Evolutionary conservation across 805 yeast genomes (phyloP), one percentile per base, ranked within the genome.

Genomic region (Kazachstania africana): DNA sequence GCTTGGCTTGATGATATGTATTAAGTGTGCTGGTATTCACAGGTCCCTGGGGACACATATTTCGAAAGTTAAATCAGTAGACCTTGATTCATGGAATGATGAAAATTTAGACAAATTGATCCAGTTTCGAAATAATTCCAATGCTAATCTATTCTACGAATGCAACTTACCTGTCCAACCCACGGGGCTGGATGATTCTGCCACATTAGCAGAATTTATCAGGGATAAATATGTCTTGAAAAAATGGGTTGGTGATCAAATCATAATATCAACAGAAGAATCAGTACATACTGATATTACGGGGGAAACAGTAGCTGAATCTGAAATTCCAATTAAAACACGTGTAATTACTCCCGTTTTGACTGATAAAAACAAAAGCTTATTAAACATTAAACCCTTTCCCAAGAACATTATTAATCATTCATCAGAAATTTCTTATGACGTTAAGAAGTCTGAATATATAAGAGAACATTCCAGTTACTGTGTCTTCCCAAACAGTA

Each of bases 31-130:
- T 1, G 98, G 98, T 1, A 78, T 88, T 37, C 98, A 88, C 53
- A 68, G 97, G 51, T 74, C 88, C 32, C 75, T 88, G 78, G 97
- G 98, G 2, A 87, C 95, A 0, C 98, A 88, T 59, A 83, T 88
- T 29, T 77, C 93, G 22, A 70, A 83, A 50, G 97, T 88, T 29
- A 83, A 91, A 50, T 78, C 93, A 4, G 91, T 88, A 23, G 98
- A 88, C 59, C 66, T 88, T 47, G 97, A 88, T 53, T 78, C 91
- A 1, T 88, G 98, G 98, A 80, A 88, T 5, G 94, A 84, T 44
- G 94, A 80, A 46, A 95, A 88, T 53, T 72, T 84, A 19, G 75
- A 69, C 37, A 72, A 72, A 37, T 76, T 88, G 80, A 74, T 82
- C 17, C 62, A 70, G 42, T 81, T 94, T 88, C 95, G 95, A 1